Base-by-base conservation (phyloP, 768 basidiomycete species). In the Leccinellum rugosiceps region DNA sequence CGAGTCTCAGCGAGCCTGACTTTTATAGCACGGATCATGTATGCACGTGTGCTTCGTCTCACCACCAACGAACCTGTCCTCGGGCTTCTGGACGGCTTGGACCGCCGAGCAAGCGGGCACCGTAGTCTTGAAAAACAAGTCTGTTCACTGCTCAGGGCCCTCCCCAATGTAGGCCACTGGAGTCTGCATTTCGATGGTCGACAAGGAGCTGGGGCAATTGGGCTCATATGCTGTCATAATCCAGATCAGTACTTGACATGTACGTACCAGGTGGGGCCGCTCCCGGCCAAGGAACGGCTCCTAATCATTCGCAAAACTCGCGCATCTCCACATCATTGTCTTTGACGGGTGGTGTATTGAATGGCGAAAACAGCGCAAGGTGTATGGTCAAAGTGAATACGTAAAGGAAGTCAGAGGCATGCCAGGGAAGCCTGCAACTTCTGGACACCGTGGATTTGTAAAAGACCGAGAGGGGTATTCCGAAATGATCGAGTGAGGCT, bases 401-500 rank as follows among this genome's bases (percentile, higher is more conserved):
- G 64, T 60, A 64, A 60, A 56, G 38, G n/a, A 26, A 13, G 11
- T 34, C 35, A 8, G 15, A 9, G 1, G 13, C 17, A 31, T 30
- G 30, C 6, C 26, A 35, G n/a, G 23, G 41, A 21, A 15, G 44
- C 31, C 17, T 51, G 3, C 44, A n/a, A 23, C 23, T 19, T 41
- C 11, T 41, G 10, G 8, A 1, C 10, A 7, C 30, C 21, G 63
- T 66, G 65, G 52, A 56, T 4, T 52, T 64, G 45, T 57, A 53
- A 46, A 66, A 67, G 55, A 59, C 63, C 1, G 64, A 53, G 21
- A 48, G 32, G 26, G 69, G 67, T 6, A 68, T 71, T 59, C 71
- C 38, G 35, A 38, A 72, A 58, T n/a, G n/a, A 71, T 72, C 14
- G 56, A 67, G 63, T 64, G 30, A 38, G 60, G 11, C 1, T 1